phyloP scores from a whole-genome alignment of 805 yeast genomes.

The Trichomonascus vanleenenianus region DNA sequence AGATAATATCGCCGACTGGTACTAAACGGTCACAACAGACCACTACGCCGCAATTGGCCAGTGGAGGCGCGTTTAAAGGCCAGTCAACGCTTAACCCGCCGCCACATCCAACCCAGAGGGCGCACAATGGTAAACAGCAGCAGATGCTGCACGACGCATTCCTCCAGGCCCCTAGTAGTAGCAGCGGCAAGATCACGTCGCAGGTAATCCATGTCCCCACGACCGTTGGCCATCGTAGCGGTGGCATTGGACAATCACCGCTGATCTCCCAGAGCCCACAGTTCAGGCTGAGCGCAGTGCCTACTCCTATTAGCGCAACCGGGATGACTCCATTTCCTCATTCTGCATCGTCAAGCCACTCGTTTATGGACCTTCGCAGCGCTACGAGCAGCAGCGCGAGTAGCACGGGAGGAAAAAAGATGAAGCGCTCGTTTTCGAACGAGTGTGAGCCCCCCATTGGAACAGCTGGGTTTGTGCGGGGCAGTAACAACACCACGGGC shows the following conservation, averaged over 20 bases:
- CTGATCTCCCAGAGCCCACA: neutral
- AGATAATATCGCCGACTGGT: slow-evolving; percentile 29
- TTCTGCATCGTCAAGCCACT: neutral
- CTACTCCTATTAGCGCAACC: neutral
- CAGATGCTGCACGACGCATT: slow-evolving; percentile 1
- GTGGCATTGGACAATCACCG: neutral
- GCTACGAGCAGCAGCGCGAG: neutral
- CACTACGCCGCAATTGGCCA: neutral
- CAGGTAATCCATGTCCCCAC: slow-evolving; percentile 6
- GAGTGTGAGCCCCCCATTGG: neutral
- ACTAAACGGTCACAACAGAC: neutral
- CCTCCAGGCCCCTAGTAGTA: slow-evolving; percentile 4
- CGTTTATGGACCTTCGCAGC: neutral
- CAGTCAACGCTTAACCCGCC: slow-evolving; percentile 3
- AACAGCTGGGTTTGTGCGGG: neutral
- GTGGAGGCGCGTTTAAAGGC: neutral
- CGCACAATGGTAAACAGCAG: neutral
- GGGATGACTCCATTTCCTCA: neutral
- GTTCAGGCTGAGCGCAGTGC: neutral
- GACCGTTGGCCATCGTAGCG: neutral
- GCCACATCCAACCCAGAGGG: slow-evolving; percentile 1
- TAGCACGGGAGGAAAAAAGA: neutral
- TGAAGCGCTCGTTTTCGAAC: neutral
- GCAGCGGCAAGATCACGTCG: slow-evolving; percentile 6
- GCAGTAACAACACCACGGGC: too few species aligned